Evolutionary conservation across 305 asterid genomes (phyloP), one percentile per base, ranked within the genome.

Genomic region (Fraxinus sp.): DNA sequence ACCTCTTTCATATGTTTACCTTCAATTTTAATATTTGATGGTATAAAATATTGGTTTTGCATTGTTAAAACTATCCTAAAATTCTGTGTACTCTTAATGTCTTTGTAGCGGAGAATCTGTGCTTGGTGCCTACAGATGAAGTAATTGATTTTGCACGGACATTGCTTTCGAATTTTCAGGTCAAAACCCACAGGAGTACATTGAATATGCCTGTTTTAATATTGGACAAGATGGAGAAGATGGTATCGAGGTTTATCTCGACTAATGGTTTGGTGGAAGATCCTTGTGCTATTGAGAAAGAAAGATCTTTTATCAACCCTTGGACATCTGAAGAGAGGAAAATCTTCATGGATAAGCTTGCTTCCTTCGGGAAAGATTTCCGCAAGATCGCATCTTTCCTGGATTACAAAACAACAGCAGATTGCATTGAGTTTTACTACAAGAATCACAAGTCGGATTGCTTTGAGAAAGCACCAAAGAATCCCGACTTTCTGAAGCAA

Each of bases 401-500:
- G 62, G 91, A 90, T n/a, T 93, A 92, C 83, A 97, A 91, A 83
- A 91, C 98, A 68, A 84, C 91, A 72, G 99, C 98, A 16, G 99
- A 97, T 83, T 97, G 99, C 85, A 64, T 97, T 55, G 97, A 94
- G 91, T 97, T 97, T 82, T 97, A 97, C 86, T 97, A 97, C 89
- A 97, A 97, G 91, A 94, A 93, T 84, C 98, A 94, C 92, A 97
- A 94, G 85, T 90, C 96, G 3, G 97, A 92, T 79, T 78, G 89
- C 85, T 97, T 97, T 81, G 90, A 82, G 88, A 91, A 89, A 88
- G 92, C 97, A 26, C 91, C 87, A 84, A 92, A 88, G 87, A 90
- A 93, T 87, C 87, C 94, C 36, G 91, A 85, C 57, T 85, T 82
- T 79, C 83, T 87, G 20, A 88, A 92, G 88, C 93, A 92, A 81